A percentile compares a stretch with the other conserved stretches of the same genome.
Evolutionary conservation across 306 rosid species (phyloP).

Genomic region (Quercus gilva): DNA sequence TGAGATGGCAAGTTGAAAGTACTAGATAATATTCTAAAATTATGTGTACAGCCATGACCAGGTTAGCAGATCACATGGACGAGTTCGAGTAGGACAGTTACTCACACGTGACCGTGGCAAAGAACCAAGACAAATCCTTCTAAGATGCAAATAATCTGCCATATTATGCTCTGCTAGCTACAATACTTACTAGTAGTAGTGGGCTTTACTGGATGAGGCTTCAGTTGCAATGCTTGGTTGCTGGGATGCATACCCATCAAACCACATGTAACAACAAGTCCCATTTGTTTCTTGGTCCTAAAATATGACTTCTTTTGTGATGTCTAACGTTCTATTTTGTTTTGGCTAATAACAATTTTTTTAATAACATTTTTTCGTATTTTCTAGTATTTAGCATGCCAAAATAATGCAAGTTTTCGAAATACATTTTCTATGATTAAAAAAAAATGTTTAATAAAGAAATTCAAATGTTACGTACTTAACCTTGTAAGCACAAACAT

Average conservation of each 20-base stretch:
- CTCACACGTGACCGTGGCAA: slow-evolving; percentile 42
- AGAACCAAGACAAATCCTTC: slow-evolving; percentile 25
- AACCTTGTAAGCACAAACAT: too few species aligned
- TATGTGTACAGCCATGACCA: slow-evolving; percentile 41
- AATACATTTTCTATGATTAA: too few species aligned
- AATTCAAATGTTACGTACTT: too few species aligned
- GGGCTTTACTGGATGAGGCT: slow-evolving; percentile 16
- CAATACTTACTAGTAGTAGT: neutral
- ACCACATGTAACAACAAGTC: slow-evolving; percentile 19
- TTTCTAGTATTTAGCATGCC: too few species aligned
- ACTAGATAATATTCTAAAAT: slow-evolving; percentile 5
- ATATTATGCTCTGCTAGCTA: slow-evolving; percentile 5
- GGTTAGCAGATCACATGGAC: slow-evolving; percentile 53
- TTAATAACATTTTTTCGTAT: too few species aligned
- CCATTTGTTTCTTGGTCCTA: neutral
- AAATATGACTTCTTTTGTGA: neutral
- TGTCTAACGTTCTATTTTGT: too few species aligned
- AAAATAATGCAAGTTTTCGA: too few species aligned
- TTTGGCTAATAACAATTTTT: too few species aligned
- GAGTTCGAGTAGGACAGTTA: slow-evolving; percentile 11
- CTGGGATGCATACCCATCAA: slow-evolving; percentile 31
- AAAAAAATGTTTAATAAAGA: too few species aligned
- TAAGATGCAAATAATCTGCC: slow-evolving; percentile 31
- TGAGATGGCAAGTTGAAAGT: neutral
- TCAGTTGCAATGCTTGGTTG: slow-evolving; percentile 28